These are phyloP conservation scores for Aspergillus egyptiacus DNA, from an alignment of 495 filamentous ascomycete genomes.

Conservation along the genomic window DNA sequence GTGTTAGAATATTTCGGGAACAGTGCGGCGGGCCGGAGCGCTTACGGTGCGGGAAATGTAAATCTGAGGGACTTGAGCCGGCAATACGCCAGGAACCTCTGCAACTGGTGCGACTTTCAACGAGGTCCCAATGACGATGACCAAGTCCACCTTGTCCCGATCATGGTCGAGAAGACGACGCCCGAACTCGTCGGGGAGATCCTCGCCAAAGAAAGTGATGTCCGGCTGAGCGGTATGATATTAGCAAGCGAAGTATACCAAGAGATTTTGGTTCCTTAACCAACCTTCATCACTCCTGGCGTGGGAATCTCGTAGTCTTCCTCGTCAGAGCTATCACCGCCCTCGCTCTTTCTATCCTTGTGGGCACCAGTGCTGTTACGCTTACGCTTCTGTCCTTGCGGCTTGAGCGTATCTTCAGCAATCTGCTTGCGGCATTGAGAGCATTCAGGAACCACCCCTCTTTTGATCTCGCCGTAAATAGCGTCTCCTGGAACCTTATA, in stretches of 20 bases:
- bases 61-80: conserved; percentile 78
- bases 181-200: conserved; percentile 78
- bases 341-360: conserved; percentile 45
- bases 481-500: conserved; percentile 66
- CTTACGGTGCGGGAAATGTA: conserved; percentile 81
- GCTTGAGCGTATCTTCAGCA: conserved; percentile 34
- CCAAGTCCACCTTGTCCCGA: conserved; percentile 73
- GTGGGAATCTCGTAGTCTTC: conserved; percentile 65
- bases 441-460: conserved; percentile 60
- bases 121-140: conserved; percentile 95
- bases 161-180: conserved; percentile 73
- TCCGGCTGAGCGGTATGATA: conserved; percentile 54
- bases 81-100: conserved; percentile 79
- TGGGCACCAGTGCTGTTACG: conserved; percentile 55
- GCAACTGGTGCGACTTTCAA: conserved; percentile 93
- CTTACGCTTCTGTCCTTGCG: conserved; percentile 68
- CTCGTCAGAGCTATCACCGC: conserved; percentile 62
- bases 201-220: conserved; percentile 84
- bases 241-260: conserved; percentile 2
- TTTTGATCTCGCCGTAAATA: conserved; percentile 73
- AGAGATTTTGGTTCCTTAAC: conserved; percentile 8
- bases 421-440: conserved; percentile 35
- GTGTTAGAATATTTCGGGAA: too few relatives aligned
- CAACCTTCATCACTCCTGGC: conserved; percentile 85
- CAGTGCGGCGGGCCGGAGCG: not conserved